Conservation (phyloP, 1,139 yeast genomes). For the Candida pseudocylindracea region DNA sequence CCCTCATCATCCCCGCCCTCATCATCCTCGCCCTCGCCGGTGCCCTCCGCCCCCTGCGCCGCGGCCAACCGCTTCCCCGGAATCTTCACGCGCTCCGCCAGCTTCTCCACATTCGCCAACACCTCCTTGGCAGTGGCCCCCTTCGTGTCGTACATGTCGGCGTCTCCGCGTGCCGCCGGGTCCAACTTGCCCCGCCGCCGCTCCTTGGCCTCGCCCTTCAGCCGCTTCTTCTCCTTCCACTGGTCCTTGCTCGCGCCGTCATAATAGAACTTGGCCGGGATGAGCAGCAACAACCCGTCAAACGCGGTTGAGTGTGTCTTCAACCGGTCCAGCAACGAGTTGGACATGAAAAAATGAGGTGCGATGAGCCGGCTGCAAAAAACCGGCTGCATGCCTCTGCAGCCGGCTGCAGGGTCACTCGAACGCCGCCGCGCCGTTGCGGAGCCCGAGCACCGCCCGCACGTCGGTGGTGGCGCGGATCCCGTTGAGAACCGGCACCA, state of each 20-base stretch:
- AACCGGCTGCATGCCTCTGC: background rate
- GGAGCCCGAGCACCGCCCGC: constrained; percentile 53
- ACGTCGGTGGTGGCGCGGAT: constrained; percentile 72
- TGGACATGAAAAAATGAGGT: constrained; percentile 9
- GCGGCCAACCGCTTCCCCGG: constrained; percentile 12
- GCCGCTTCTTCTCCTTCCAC: constrained; percentile 71
- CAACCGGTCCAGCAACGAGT: constrained; percentile 50
- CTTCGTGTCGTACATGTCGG: constrained; percentile 15
- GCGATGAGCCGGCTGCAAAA: no score
- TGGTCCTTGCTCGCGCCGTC: constrained; percentile 55
- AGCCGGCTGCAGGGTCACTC: no score
- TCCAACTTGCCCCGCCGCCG: constrained; percentile 55
- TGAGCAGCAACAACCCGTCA: constrained; percentile 71
- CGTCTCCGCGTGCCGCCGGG: constrained; percentile 30
- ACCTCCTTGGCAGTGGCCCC: constrained; percentile 47
- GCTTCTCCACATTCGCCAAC: constrained; percentile 28
- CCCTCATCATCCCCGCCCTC: no score
- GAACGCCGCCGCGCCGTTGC: constrained; percentile 56
- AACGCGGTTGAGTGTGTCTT: constrained; percentile 74
- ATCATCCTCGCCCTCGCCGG: no score
- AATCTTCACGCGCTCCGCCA: constrained; percentile 34
- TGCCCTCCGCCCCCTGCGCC: background rate
- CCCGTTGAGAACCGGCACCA: constrained; percentile 65
- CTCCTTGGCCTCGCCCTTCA: constrained; percentile 38
- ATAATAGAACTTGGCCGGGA: constrained; percentile 85